Evolutionary conservation across 768 basidiomycete genomes (phyloP).

Genomic region (Rhodotorula toruloides): DNA sequence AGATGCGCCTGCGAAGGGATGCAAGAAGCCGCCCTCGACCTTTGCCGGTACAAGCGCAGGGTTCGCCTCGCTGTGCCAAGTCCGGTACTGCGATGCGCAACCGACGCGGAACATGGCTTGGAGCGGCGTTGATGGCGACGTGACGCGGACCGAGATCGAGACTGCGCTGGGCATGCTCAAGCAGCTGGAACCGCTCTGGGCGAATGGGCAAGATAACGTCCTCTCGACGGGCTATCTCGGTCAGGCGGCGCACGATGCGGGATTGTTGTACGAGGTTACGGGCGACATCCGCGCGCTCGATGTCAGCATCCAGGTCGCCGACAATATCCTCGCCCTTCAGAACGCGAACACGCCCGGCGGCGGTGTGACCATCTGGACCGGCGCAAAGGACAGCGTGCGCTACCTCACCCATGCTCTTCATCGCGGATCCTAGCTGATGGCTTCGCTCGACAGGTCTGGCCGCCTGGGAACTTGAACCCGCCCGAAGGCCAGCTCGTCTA

Average conservation of each 20-base stretch:
- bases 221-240: conserved; percentile 22
- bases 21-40: neutral
- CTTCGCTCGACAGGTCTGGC: conserved; percentile 12
- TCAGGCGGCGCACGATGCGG: conserved; percentile 25
- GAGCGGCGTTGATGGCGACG: conserved; percentile 12
- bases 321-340: conserved; percentile 34
- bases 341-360: conserved; percentile 20
- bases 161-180: conserved; percentile 22
- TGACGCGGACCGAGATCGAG: conserved; percentile 35
- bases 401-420: neutral
- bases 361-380: conserved; percentile 21
- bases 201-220: conserved; percentile 24
- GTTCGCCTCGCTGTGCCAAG: conserved; percentile 14
- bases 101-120: conserved; percentile 15
- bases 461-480: neutral
- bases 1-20: neutral
- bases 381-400: conserved; percentile 14
- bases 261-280: conserved; percentile 27
- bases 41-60: conserved; percentile 16
- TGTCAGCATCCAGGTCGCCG: conserved; percentile 14
- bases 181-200: conserved; percentile 16
- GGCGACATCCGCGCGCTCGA: conserved; percentile 32
- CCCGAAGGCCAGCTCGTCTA: conserved; percentile 15
- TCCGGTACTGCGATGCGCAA: conserved; percentile 17
- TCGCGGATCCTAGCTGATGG: neutral